A percentile compares a stretch with the other conserved stretches of the same genome.
Evolutionary conservation across 2,329 filamentous ascomycete species (phyloP).

Genomic region (Curvularia spicifera): DNA sequence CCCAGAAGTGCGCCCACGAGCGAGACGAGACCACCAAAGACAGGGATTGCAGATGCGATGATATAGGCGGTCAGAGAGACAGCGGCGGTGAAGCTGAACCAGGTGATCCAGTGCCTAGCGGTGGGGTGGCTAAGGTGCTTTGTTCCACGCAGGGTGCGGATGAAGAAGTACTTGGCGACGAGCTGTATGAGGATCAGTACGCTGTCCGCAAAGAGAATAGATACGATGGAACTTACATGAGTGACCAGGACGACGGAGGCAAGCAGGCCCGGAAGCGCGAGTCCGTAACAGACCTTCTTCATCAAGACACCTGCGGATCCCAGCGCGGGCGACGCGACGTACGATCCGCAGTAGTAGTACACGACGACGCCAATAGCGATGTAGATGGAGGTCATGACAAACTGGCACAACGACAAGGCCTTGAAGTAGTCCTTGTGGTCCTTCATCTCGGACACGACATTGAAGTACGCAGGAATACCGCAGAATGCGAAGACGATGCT

Average conservation of each 20-base stretch:
- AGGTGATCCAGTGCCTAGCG: conserved; percentile 34
- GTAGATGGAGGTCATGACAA: conserved; percentile 66
- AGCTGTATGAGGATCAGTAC: conserved; percentile 16
- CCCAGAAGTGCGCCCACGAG: conserved; percentile 37
- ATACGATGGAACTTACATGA: conserved; percentile 22
- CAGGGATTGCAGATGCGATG: conserved; percentile 36
- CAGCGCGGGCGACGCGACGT: conserved; percentile 70
- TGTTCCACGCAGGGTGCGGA: conserved; percentile 73
- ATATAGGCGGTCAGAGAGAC: conserved; percentile 30
- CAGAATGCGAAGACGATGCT: conserved; percentile 42
- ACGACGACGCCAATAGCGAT: conserved; percentile 70
- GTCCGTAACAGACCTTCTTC: conserved; percentile 70
- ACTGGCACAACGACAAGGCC: conserved; percentile 63
- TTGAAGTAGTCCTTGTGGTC: conserved; percentile 66
- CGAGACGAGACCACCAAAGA: conserved; percentile 36
- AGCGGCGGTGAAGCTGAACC: conserved; percentile 31
- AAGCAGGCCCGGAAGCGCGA: conserved; percentile 62
- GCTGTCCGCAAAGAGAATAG: neutral
- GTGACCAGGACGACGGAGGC: conserved; percentile 33
- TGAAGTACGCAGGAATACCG: conserved; percentile 72
- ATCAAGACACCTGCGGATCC: conserved; percentile 64
- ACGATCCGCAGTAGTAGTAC: conserved; percentile 68
- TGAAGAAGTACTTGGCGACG: conserved; percentile 56
- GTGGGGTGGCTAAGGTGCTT: conserved; percentile 60
- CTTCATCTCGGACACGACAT: conserved; percentile 69